A percentile compares a stretch with the other conserved stretches of the same genome.
Conservation (phyloP, 345 rosid genomes). For the Melaleuca alternifolia region DNA sequence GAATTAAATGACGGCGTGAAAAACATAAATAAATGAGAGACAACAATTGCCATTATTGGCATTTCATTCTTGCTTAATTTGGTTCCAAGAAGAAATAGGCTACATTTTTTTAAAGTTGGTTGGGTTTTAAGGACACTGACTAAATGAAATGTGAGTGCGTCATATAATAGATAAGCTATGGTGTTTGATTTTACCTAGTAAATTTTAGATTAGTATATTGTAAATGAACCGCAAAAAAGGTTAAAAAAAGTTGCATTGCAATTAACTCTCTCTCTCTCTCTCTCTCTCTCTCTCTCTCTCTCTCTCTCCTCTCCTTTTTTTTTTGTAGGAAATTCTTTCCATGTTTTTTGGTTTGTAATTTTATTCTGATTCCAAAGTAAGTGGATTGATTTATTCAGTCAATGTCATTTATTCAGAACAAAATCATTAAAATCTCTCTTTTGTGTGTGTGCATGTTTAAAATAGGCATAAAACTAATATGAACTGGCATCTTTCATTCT, state of each 20-base stretch:
- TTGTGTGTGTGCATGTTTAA: too few relatives aligned
- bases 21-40: fast-evolving
- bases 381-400: neutral
- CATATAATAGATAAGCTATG: neutral
- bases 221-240: neutral
- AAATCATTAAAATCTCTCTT: neutral
- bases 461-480: too few relatives aligned
- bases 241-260: neutral
- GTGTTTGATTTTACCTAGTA: neutral
- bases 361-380: neutral
- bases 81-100: neutral
- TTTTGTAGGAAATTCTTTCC: neutral
- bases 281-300: neutral
- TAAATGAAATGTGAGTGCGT: neutral
- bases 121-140: neutral
- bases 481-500: too few relatives aligned
- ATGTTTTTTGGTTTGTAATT: neutral
- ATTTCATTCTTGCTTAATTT: neutral
- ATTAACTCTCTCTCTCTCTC: neutral
- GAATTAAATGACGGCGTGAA: neutral
- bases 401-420: neutral
- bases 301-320: neutral
- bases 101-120: neutral
- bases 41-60: neutral
- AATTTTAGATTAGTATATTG: neutral